Conservation (phyloP, 2,329 filamentous ascomycete genomes). For the Arachnopeziza araneosa region DNA sequence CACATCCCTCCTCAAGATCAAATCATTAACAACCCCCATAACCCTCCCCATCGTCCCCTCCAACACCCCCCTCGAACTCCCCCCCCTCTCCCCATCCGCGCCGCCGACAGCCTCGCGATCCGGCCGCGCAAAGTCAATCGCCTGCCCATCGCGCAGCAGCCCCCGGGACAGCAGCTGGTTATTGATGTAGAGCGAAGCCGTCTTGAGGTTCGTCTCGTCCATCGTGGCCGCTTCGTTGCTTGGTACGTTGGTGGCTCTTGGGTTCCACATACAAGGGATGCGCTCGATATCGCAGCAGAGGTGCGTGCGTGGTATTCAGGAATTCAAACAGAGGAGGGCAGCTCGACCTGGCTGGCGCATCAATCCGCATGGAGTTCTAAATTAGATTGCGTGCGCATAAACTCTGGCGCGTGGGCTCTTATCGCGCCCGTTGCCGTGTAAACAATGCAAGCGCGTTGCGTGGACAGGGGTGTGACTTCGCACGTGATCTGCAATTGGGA, state of each 20-base stretch:
- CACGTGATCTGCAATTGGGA: too few species aligned
- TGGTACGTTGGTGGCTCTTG: too few species aligned
- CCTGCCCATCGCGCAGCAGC: constrained; percentile 60
- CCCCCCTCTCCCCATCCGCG: constrained; percentile 57
- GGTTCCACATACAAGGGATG: too few species aligned
- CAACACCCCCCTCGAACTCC: constrained; percentile 55
- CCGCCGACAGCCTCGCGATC: too few species aligned
- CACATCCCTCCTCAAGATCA: constrained; percentile 86
- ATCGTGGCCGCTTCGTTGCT: constrained; percentile 18
- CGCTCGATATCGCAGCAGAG: too few species aligned
- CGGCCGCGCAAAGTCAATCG: constrained; percentile 77
- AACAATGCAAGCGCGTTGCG: constrained; percentile 7
- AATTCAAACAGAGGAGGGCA: too few species aligned
- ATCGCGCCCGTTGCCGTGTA: constrained; percentile 5
- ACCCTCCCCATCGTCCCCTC: constrained; percentile 74
- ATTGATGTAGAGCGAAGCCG: constrained; percentile 67
- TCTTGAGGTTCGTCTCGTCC: constrained; percentile 51
- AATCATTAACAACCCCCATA: constrained; percentile 89
- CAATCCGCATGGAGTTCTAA: neutral
- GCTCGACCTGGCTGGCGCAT: too few species aligned
- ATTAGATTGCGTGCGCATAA: neutral
- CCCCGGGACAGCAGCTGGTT: constrained; percentile 64
- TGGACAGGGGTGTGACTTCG: neutral
- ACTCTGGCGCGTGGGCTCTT: too few species aligned
- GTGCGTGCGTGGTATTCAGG: too few species aligned